Evolutionary conservation across 768 basidiomycete genomes (phyloP).

Genomic region (Crassisporium funariophilum): DNA sequence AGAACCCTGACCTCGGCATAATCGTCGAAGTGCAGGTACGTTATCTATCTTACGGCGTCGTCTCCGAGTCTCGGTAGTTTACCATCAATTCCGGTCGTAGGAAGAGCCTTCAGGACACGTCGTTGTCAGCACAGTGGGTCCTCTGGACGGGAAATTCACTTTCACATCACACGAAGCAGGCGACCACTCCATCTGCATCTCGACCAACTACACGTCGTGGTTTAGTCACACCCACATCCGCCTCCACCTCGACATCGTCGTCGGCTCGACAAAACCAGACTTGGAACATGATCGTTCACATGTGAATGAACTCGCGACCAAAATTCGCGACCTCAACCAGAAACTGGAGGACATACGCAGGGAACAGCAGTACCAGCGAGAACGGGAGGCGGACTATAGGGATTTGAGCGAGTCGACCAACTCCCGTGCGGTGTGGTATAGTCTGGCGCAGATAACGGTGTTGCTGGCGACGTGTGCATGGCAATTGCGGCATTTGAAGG

Average conservation of each 20-base stretch:
- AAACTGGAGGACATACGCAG: constrained; percentile 91
- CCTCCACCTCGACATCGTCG: constrained; percentile 91
- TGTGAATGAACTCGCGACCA: constrained; percentile 76
- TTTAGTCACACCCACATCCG: constrained; percentile 86
- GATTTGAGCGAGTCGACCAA: constrained; percentile 90
- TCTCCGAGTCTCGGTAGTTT: background rate
- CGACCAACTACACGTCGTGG: constrained; percentile 91
- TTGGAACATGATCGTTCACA: constrained; percentile 86
- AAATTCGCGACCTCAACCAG: constrained; percentile 90
- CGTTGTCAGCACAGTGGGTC: constrained; percentile 89
- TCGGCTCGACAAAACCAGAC: constrained; percentile 86
- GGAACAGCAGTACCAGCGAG: constrained; percentile 97
- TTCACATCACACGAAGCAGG: constrained; percentile 97
- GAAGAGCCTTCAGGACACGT: constrained; percentile 82
- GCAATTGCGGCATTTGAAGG: constrained; percentile 92
- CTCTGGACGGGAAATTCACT: constrained; percentile 89
- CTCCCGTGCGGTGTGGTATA: constrained; percentile 94
- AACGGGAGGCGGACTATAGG: constrained; percentile 89
- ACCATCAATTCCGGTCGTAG: constrained; percentile 50
- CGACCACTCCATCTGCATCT: constrained; percentile 96
- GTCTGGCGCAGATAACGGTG: constrained; percentile 81
- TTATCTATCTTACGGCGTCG: background rate
- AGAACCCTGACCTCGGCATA: constrained; percentile 82
- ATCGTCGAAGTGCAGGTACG: constrained; percentile 86
- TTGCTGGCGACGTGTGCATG: constrained; percentile 85